Conservation (phyloP, 176 grass and related monocot genomes). For the Cocos nucifera region DNA sequence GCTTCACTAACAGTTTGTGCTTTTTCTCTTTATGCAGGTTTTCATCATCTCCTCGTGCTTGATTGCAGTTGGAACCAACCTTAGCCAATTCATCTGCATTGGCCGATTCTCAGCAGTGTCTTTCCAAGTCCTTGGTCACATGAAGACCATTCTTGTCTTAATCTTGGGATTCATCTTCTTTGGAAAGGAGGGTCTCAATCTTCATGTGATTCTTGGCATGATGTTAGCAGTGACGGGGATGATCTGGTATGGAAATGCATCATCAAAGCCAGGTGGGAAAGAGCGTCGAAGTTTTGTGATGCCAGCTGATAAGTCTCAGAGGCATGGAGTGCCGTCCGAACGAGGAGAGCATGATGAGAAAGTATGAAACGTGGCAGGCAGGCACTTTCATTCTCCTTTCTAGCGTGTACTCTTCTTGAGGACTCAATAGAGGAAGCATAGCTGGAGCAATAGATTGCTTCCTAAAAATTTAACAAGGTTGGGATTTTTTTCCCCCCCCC, state of each 20-base stretch:
- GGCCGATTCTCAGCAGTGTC: slow-evolving; percentile 33
- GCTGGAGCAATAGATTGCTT: too few species aligned
- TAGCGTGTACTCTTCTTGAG: too few species aligned
- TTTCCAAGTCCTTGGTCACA: slow-evolving; percentile 77
- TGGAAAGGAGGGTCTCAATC: slow-evolving; percentile 70
- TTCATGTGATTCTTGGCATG: slow-evolving; percentile 80
- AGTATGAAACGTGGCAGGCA: too few species aligned
- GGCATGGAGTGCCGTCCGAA: too few species aligned
- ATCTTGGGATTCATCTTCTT: slow-evolving; percentile 85
- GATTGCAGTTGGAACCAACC: slow-evolving; percentile 76
- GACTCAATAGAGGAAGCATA: too few species aligned
- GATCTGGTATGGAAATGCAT: slow-evolving; percentile 85
- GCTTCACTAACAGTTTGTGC: not conserved
- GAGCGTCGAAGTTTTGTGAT: slow-evolving; percentile 26
- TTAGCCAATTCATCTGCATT: slow-evolving; percentile 97
- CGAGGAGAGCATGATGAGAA: too few species aligned
- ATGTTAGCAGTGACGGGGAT: slow-evolving; percentile 70
- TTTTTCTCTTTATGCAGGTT: slow-evolving; percentile 29
- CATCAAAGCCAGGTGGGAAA: slow-evolving; percentile 72
- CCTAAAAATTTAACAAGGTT: too few species aligned
- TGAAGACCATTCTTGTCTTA: slow-evolving; percentile 88
- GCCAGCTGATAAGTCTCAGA: too few species aligned
- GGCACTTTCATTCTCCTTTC: too few species aligned
- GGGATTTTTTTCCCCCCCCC: too few species aligned
- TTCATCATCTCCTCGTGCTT: slow-evolving; percentile 62